These are phyloP conservation scores for Dendrobium nobile DNA, from an alignment of 106 monocot species.

Conservation along the genomic window DNA sequence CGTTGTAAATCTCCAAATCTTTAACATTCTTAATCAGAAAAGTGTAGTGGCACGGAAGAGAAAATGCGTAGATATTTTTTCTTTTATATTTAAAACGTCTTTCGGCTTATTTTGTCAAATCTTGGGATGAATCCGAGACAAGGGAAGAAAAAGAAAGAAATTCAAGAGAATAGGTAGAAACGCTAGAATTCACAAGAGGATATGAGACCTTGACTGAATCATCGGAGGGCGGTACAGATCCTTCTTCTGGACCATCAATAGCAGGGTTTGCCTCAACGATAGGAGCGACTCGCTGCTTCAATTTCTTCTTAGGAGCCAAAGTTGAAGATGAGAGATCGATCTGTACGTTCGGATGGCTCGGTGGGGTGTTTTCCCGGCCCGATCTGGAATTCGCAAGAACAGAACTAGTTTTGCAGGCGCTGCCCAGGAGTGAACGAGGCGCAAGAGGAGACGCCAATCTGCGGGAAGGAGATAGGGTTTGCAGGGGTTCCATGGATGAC, in stretches of 20 bases:
- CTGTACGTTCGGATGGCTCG: conserved; percentile 35
- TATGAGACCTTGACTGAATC: conserved; percentile 36
- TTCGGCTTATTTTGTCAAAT: not conserved
- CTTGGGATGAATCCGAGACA: not conserved
- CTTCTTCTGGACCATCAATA: not conserved
- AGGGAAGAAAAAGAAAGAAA: not conserved
- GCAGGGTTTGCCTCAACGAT: not conserved
- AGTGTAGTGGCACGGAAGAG: not conserved
- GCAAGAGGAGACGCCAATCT: conserved; percentile 20
- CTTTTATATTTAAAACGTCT: too few relatives aligned
- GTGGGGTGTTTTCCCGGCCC: conserved; percentile 56
- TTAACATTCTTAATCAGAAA: not conserved
- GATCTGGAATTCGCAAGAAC: conserved; percentile 16
- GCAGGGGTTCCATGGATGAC: conserved; percentile 23
- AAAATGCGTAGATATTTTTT: not conserved
- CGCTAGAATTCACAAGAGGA: not conserved
- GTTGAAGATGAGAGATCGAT: not conserved
- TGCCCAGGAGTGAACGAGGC: not conserved
- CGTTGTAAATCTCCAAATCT: not conserved
- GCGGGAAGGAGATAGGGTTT: conserved; percentile 14
- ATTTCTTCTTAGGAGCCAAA: conserved; percentile 13
- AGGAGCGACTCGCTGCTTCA: conserved; percentile 2
- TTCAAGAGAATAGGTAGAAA: not conserved
- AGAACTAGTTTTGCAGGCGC: conserved; percentile 9
- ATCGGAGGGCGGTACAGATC: conserved; percentile 1